Percentiles rank a stretch among this genome's conserved stretches.
These are phyloP conservation scores for Fusarium sulawesiense DNA, from an alignment of 2,329 filamentous ascomycete genomes.

Conservation along the genomic window DNA sequence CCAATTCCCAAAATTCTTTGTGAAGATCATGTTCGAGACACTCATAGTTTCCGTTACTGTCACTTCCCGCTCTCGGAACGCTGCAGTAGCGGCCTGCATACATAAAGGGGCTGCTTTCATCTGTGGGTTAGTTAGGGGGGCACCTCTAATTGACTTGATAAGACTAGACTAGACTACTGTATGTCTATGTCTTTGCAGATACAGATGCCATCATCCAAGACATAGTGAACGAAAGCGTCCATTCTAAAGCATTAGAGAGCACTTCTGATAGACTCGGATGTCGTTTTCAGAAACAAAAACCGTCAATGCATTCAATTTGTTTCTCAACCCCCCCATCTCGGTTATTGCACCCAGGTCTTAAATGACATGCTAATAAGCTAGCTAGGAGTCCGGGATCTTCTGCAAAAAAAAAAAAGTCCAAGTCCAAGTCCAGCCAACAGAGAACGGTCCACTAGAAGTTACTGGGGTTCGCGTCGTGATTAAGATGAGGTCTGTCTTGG, in stretches of 20 bases:
- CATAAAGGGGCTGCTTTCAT: slow-evolving; percentile 32
- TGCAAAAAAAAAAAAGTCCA: slow-evolving; percentile 8
- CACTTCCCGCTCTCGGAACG: slow-evolving; percentile 39
- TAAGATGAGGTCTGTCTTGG: slow-evolving; percentile 47
- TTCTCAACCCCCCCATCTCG: slow-evolving; percentile 7
- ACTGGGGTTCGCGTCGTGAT: slow-evolving; percentile 36
- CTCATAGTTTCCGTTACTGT: slow-evolving; percentile 36
- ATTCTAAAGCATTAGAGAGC: background rate
- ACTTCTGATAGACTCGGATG: background rate
- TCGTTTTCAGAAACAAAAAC: slow-evolving; percentile 7
- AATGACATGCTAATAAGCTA: slow-evolving; percentile 11
- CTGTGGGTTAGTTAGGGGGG: slow-evolving; percentile 5
- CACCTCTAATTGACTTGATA: slow-evolving; percentile 1
- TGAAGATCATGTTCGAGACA: slow-evolving; percentile 15
- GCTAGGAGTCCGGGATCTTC: slow-evolving; percentile 14
- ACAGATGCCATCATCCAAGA: background rate
- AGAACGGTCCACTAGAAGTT: slow-evolving; percentile 30
- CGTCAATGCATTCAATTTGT: slow-evolving; percentile 4
- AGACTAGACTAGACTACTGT: background rate
- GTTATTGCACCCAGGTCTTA: slow-evolving; percentile 8
- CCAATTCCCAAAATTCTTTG: slow-evolving; percentile 18
- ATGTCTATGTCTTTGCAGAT: background rate
- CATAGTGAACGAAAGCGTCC: slow-evolving; percentile 3
- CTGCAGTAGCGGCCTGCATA: slow-evolving; percentile 40
- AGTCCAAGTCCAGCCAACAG: background rate